Evolutionary conservation across 148 eudicot species (phyloP).

Genomic region (Silene latifolia): DNA sequence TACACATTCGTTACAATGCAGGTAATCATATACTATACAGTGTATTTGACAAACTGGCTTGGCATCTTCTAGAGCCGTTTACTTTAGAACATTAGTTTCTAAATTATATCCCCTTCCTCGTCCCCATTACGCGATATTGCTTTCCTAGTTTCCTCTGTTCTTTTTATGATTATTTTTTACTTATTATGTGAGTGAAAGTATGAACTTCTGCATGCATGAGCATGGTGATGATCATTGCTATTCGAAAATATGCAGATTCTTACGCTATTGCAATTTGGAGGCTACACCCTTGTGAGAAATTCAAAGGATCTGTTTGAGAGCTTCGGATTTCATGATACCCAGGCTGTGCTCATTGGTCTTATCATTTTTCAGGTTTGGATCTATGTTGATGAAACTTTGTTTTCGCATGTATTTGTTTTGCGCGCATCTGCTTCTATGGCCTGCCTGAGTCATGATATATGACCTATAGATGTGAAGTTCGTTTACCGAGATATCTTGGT

Average conservation of each 20-base stretch:
- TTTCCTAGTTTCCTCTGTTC: too few relatives aligned
- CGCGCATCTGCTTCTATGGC: background rate
- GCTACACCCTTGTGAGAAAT: constrained; percentile 93
- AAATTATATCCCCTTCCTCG: background rate
- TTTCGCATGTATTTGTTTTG: constrained; percentile 2
- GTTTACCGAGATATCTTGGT: background rate
- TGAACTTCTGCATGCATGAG: background rate
- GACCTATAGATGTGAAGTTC: background rate
- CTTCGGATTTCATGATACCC: constrained; percentile 87
- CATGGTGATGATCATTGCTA: background rate
- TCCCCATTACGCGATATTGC: too few relatives aligned
- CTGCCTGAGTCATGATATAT: background rate
- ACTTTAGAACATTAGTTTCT: background rate
- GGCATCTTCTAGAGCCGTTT: background rate
- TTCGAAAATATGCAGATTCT: constrained; percentile 56
- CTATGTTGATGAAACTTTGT: background rate
- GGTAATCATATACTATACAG: constrained; percentile 39
- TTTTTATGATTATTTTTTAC: too few relatives aligned
- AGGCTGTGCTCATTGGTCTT: constrained; percentile 96
- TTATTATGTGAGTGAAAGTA: too few relatives aligned
- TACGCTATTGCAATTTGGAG: constrained; percentile 91
- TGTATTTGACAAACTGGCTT: background rate
- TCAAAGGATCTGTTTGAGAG: constrained; percentile 90
- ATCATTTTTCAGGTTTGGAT: constrained; percentile 84
- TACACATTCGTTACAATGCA: constrained; percentile 88